Evolutionary conservation across 169 alveolate genomes (phyloP).

Genomic region (Plasmodium gaboni): DNA sequence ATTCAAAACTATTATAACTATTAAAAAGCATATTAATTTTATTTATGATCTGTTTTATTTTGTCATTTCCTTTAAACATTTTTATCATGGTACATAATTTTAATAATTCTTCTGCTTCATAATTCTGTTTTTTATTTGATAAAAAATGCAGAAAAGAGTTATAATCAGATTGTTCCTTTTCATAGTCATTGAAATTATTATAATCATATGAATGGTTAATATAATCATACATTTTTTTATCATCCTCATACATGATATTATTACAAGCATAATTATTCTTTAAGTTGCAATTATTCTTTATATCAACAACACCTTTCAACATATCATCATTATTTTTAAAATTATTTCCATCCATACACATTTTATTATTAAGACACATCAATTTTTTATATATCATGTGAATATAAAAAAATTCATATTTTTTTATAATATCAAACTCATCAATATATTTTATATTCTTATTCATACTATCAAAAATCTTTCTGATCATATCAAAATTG

Average conservation of each 20-base stretch:
- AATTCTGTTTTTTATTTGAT: not conserved
- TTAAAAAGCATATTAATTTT: conserved; percentile 19
- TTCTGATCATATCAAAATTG: conserved; percentile 10
- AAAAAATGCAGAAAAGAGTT: conserved; percentile 29
- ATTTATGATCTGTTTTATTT: conserved; percentile 9
- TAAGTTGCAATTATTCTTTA: not conserved
- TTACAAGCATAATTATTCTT: too few species aligned
- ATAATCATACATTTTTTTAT: too few species aligned
- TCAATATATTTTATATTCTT: not conserved
- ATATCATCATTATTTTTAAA: too few species aligned
- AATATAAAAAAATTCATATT: conserved; percentile 41
- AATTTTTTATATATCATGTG: conserved; percentile 17
- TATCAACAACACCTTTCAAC: not conserved
- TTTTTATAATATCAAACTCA: conserved; percentile 1
- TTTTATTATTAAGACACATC: too few species aligned
- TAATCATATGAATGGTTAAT: too few species aligned
- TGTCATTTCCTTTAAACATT: not conserved
- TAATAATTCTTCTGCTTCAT: conserved; percentile 34
- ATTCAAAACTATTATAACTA: conserved; percentile 5
- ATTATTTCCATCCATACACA: too few species aligned
- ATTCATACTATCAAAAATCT: not conserved
- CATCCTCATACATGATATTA: too few species aligned
- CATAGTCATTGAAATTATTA: not conserved
- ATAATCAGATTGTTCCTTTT: conserved; percentile 4
- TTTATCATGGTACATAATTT: conserved; percentile 14